Base-by-base conservation (phyloP, 2,329 filamentous ascomycete genomes). In the Hypomyces rosellus region DNA sequence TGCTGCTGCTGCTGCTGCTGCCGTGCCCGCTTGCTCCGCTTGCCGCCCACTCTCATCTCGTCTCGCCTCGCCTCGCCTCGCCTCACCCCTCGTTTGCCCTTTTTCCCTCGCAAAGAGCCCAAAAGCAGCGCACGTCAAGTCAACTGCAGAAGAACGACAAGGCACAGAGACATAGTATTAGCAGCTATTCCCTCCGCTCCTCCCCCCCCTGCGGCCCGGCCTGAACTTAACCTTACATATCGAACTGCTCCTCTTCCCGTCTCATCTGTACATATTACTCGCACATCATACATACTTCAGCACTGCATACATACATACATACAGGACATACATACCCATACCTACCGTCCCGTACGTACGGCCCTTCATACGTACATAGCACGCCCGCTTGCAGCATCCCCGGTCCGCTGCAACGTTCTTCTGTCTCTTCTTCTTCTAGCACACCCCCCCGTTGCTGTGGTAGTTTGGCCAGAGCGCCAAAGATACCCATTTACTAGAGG, bases 201-300 rank as follows among this genome's bases (percentile, higher is more conserved):
- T n/a, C n/a, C n/a, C n/a, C n/a, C 25, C 25, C 25, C 25, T 30
- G 25, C 25, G 25, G 6, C 25, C 25, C 25, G 25, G 25, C 6
- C 25, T 30, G 6, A 7, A 30, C 25, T 30, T 30, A 30, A 30
- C 25, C 25, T 30, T 30, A 30, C 36, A 38, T 38, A 38, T 16
- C 22, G 30, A 38, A 37, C 36, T 38, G 5, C 34, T 44, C 44
- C 34, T 44, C 47, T 41, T 43, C 46, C 8, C n/a, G 34, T 22
- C 34, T 45, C 43, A 40, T 42, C 48, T 50, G 48, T 50, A 46
- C 48, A 50, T 50, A 50, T 38, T 38, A 22, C 45, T 34, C 43
- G 49, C 40, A 51, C 45, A 47, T 44, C 41, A 44, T 44, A 48
- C 50, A 45, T 51, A 51, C 49, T 39, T 47, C 25, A 30, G 25